Conservation (phyloP, 176 grass and related monocot genomes). For the Poa pratensis region DNA sequence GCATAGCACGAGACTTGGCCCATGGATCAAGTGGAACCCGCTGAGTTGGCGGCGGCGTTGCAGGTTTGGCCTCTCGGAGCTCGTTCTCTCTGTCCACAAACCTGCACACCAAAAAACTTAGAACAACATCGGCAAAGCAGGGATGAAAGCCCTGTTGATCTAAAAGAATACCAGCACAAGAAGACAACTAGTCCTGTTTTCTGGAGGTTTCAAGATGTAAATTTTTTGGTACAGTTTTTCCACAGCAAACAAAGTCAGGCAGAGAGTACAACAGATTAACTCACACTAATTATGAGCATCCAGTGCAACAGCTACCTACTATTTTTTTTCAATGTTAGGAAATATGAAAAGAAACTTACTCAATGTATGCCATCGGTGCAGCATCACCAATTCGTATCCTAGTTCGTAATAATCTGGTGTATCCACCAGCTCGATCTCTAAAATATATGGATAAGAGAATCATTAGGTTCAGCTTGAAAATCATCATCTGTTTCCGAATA, state of each 20-base stretch:
- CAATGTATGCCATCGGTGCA: conserved; percentile 91
- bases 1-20: conserved; percentile 67
- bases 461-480: background rate
- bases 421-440: conserved; percentile 84
- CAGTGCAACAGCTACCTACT: background rate
- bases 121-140: background rate
- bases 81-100: conserved; percentile 96
- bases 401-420: conserved; percentile 79
- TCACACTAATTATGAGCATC: background rate
- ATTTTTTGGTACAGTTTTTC: background rate
- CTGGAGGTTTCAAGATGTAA: background rate
- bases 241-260: background rate
- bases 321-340: background rate
- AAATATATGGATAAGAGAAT: background rate
- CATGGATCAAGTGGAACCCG: conserved; percentile 79
- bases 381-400: conserved; percentile 90
- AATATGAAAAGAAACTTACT: conserved; percentile 62
- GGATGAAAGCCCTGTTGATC: background rate
- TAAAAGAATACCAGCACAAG: background rate
- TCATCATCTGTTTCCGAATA: background rate
- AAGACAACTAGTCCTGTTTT: background rate
- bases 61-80: conserved; percentile 81
- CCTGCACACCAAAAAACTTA: conserved; percentile 40
- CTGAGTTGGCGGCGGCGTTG: conserved; percentile 60
- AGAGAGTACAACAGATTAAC: background rate